Base-by-base conservation (phyloP, 345 rosid species). In the Syzygium oleosum region DNA sequence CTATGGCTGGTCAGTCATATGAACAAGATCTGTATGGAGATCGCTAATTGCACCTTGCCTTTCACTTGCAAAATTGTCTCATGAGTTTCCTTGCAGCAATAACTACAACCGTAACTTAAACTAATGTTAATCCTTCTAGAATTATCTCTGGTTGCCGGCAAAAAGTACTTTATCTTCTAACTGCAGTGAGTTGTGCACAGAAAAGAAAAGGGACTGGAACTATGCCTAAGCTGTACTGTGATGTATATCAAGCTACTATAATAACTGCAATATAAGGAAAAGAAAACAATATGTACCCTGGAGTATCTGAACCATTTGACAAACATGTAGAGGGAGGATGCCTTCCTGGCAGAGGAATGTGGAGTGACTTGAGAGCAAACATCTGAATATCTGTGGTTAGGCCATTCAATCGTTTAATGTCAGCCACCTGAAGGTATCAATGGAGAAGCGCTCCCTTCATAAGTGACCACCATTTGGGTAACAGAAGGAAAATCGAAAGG, bases 311-410 rank as follows among this genome's bases (percentile, higher is more conserved):
- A 88, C 89, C 91, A 80, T 87, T 91, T 38, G 95, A 90, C 89
- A 95, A 87, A 90, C 89, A 87, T 17, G 94, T 91, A 34, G 99
- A 95, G 46, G 99, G 98, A 55, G 95, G 98, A 87, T 96, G 98
- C 79, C 98, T 93, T 78, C 98, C 99, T 19, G 99, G 99, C 58
- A 93, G 90, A 55, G 99, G 99, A 85, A 97, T 95, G 84, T 89
- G 94, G 77, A 97, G 92, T 41, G 94, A 85, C 89, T 93, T 92
- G 59, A 93, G 96, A 90, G 96, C 99, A 92, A 95, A 97, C 98
- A 97, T 96, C 90, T 96, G 99, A 92, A 92, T 95, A 91, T 97
- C 97, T 41, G 97, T 94, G 31, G 92, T 94, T 90, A 96, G 91
- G 31, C 98, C 96, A 91, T 97, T 97, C 87, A 95, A 89, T 94